Evolutionary conservation across 768 basidiomycete genomes (phyloP), one percentile per base, ranked within the genome.

Genomic region (Naematelia aurantialba): DNA sequence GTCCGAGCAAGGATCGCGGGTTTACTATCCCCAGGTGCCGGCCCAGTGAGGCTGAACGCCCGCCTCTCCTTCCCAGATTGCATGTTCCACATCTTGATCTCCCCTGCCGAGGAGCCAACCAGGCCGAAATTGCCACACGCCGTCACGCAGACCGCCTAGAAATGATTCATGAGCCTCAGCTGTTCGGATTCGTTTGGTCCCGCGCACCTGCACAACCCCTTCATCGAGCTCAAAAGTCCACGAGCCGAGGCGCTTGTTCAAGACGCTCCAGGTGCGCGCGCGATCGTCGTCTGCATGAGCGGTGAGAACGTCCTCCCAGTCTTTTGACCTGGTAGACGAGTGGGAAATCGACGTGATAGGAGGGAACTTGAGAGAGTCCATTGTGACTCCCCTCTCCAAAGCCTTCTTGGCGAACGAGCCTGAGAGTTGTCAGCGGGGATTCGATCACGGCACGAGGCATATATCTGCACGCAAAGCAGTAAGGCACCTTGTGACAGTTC

Each of bases 251-350:
- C 84, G 82, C 79, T 94, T 94, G 63, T 86, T 84, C 58, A 84
- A 80, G 75, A 91, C 88, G 2, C 85, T 85, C 94, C 94, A 99
- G 21, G 90, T 87, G 31, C 94, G 82, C 1, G 88, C 88, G 56
- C 86, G 82, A 2, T 84, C 81, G 67, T 94, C 92, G 48, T 91
- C 89, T 1, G 83, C 80, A 74, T 97, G 93, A 0, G 85, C 85
- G n/a, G 93, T 92, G 4, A 99, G 75, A 45, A 98, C 87, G 69
- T 98, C 92, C 70, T 98, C 94, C 96, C 96, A 99, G 63, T 99
- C 93, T 75, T 91, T 94, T 8, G 89, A 82, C 25, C 92, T 83
- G 0, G 87, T 81, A 0, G 85, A 82, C 0, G 91, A 91, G 75
- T 85, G 87, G 0, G 91, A 84, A 5, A 98, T 80, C 5, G 87